Conservation (phyloP, 805 yeast genomes). For the Yarrowia sp. region DNA sequence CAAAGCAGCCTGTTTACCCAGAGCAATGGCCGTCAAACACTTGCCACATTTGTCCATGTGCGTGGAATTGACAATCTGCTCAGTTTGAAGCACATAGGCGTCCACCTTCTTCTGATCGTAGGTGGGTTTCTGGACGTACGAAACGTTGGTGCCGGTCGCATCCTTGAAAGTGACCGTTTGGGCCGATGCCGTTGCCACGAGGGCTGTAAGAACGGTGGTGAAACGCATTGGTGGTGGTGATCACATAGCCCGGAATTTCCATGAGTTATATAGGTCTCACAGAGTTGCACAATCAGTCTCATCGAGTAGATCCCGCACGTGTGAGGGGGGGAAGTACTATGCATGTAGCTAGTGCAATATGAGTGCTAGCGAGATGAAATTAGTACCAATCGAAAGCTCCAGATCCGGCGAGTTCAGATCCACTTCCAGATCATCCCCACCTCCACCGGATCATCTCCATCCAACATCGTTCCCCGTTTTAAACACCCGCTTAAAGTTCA, state of each 20-base stretch:
- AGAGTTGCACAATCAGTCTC: background rate
- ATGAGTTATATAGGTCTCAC: background rate
- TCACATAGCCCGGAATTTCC: background rate
- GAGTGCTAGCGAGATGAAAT: too few relatives aligned
- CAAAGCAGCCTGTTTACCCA: conserved; percentile 4
- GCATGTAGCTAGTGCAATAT: too few relatives aligned
- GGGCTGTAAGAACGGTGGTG: background rate
- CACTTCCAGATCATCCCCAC: background rate
- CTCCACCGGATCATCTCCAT: background rate
- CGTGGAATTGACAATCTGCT: conserved; percentile 17
- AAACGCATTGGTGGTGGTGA: background rate
- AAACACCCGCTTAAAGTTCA: background rate
- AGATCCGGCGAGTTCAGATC: background rate
- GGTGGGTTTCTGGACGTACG: background rate
- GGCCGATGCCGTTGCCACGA: background rate
- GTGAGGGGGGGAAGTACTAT: background rate
- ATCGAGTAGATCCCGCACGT: conserved; percentile 15
- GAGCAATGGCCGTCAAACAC: conserved; percentile 8
- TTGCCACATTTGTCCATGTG: conserved; percentile 8
- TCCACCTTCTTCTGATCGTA: conserved; percentile 9
- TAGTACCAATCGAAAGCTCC: background rate
- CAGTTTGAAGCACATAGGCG: conserved; percentile 4
- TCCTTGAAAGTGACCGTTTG: conserved; percentile 5
- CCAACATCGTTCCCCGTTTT: too few relatives aligned
- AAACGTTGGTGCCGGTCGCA: conserved; percentile 1